Base-by-base conservation (phyloP, 345 rosid genomes). In the Melastoma malabathricum region DNA sequence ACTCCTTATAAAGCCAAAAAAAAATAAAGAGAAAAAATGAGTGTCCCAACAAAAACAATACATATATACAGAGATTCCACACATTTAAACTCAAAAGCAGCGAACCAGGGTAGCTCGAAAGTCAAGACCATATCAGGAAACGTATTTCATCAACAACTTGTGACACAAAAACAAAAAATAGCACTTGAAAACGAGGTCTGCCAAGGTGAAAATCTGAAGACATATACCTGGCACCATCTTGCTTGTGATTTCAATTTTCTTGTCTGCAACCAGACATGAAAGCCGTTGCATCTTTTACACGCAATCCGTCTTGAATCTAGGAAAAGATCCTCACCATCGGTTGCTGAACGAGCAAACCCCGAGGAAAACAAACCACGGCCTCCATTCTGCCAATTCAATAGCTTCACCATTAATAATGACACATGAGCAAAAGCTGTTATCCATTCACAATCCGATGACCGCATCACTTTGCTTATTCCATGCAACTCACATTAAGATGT, bases 201-300 rank as follows among this genome's bases (percentile, higher is more conserved):
- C 38, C 38, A 10, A 5, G 38, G 38, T 29, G 9, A 29, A 29
- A 7, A 34, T 34, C 20, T 8, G 54, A 38, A 59, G 57, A 57
- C 18, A 56, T 61, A 57, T 57, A 84, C 99, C 97, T 88, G 99
- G 70, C 99, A 93, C 92, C 99, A 93, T 83, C 99, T 81, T 63
- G 99, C 99, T 63, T 27, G 86, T 50, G 92, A 73, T 76, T 85
- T 93, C 58, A 70, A 68, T 71, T 81, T 88, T 69, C 72, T 78
- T 43, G 86, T 81, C 45, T 68, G 80, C 34, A 72, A 50, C 99
- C 95, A 93, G 46, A 80, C 70, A 68, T 93, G 99, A 65, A 81
- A 78, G 69, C 59, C 64, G 56, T 72, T 63, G 54, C 97, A 93
- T 56, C 63, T 83, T 76, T 93, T 88, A 77, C 97, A 93, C 15